Evolutionary conservation across 1,139 yeast genomes (phyloP).

Genomic region (Magnusiomyces paraingens): DNA sequence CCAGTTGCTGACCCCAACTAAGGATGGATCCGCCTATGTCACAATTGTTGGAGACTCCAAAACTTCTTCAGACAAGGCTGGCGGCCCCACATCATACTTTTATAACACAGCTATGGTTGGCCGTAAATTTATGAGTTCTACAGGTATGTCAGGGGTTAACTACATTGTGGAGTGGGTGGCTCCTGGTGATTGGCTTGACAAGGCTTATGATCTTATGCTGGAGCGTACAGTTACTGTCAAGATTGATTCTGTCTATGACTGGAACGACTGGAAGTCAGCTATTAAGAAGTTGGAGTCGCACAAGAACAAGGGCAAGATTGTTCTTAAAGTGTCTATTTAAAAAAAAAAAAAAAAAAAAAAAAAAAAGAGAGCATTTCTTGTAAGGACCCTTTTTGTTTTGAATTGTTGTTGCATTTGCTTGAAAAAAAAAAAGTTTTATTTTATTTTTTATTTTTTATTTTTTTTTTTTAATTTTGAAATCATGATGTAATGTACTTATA

Average conservation of each 20-base stretch:
- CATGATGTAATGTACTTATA: neutral
- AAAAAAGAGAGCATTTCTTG: no score
- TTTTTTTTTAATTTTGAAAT: neutral
- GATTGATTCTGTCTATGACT: constrained; percentile 48
- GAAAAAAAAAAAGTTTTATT: neutral
- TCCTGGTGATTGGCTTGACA: constrained; percentile 25
- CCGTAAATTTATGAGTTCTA: constrained; percentile 24
- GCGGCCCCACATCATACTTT: constrained; percentile 18
- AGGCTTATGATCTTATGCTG: constrained; percentile 36
- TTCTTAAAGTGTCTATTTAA: constrained; percentile 25
- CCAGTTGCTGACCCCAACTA: constrained; percentile 38
- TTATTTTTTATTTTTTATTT: neutral
- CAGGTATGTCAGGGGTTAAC: constrained; percentile 29
- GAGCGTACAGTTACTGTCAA: constrained; percentile 40
- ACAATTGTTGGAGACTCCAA: constrained; percentile 48
- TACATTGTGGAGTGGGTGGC: constrained; percentile 26
- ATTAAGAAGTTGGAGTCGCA: constrained; percentile 41
- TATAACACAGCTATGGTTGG: constrained; percentile 31
- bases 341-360: no score
- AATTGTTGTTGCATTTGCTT: neutral
- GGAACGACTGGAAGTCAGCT: constrained; percentile 48
- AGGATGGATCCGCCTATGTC: constrained; percentile 40
- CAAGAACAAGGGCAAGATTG: constrained; percentile 57
- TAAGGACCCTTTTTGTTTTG: neutral
- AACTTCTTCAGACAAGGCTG: constrained; percentile 23